Percentiles rank a stretch among this genome's conserved stretches.
Conservation (phyloP, 139 green algal genomes). For the Chlorella sp. region DNA sequence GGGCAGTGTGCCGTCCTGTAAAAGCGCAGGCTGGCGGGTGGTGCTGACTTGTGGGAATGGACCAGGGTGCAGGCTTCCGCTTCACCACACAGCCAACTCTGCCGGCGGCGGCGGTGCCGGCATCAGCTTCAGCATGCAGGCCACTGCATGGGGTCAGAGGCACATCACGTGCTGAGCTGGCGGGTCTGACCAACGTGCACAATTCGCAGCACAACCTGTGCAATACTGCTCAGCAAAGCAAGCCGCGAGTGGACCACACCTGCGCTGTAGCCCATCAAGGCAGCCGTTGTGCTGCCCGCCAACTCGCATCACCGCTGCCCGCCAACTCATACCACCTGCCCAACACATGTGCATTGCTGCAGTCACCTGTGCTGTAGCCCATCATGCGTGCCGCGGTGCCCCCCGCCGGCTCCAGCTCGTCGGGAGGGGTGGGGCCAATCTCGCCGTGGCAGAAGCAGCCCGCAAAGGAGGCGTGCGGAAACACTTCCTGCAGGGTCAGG, state of each 20-base stretch:
- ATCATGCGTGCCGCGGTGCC: neutral
- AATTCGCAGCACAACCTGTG: no score
- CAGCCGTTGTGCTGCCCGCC: neutral
- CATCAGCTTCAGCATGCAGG: conserved; percentile 23
- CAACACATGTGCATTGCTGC: neutral
- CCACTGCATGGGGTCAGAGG: neutral
- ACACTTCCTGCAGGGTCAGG: neutral
- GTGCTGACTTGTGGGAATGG: no score
- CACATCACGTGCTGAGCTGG: no score
- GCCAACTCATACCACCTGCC: neutral
- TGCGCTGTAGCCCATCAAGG: conserved; percentile 31
- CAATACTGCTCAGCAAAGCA: no score
- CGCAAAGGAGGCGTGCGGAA: neutral
- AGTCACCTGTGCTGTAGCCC: conserved; percentile 31
- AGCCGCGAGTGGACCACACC: no score
- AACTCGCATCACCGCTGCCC: no score
- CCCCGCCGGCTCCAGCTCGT: conserved; percentile 19
- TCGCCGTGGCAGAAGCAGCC: conserved; percentile 36
- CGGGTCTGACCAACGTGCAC: no score
- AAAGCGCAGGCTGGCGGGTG: no score
- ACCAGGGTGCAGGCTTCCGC: no score
- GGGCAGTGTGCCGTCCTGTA: no score
- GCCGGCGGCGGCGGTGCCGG: neutral
- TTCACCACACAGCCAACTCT: neutral
- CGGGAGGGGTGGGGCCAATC: conserved; percentile 11